Percentiles rank a stretch among this genome's conserved stretches.
phyloP scores from a whole-genome alignment of 1,284 basidiomycete genomes.

The Anthracocystis walkeri region DNA sequence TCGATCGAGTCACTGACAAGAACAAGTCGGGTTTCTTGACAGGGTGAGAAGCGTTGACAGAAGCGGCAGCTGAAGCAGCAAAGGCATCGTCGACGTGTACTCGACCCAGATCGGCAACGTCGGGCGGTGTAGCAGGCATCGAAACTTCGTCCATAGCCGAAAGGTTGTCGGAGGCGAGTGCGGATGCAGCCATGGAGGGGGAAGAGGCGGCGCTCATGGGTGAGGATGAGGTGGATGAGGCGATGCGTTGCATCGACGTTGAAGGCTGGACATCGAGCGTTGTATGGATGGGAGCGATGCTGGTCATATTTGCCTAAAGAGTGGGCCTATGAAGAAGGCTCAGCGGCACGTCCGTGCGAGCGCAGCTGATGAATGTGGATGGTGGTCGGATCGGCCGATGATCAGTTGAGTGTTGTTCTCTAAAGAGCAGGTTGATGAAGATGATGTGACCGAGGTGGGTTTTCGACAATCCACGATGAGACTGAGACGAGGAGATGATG shows the following conservation, averaged over 20 bases:
- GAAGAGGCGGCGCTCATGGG: slow-evolving; percentile 37
- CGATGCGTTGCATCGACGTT: slow-evolving; percentile 24
- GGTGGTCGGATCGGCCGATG: slow-evolving; percentile 3
- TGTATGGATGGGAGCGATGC: slow-evolving; percentile 6
- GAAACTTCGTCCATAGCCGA: slow-evolving; percentile 41
- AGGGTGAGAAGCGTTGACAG: slow-evolving; percentile 9
- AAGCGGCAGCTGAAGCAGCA: slow-evolving; percentile 9
- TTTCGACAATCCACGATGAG: neutral
- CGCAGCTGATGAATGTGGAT: neutral
- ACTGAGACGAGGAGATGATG: neutral
- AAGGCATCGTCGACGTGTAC: slow-evolving; percentile 14
- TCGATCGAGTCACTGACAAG: slow-evolving; percentile 19
- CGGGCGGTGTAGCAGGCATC: slow-evolving; percentile 45
- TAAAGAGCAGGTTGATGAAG: neutral
- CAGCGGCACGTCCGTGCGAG: slow-evolving; percentile 3
- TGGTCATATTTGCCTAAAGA: slow-evolving; percentile 2
- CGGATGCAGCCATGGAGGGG: slow-evolving; percentile 31
- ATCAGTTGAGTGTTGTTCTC: neutral
- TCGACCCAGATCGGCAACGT: slow-evolving; percentile 17
- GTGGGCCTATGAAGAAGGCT: neutral
- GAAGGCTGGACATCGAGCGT: slow-evolving; percentile 4
- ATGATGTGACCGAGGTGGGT: neutral
- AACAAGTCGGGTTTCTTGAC: slow-evolving; percentile 31
- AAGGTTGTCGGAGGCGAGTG: slow-evolving; percentile 14
- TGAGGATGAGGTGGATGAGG: slow-evolving; percentile 16